A percentile compares a stretch with the other conserved stretches of the same genome.
phyloP scores from a whole-genome alignment of 805 yeast species.

The Sporopachydermia lactativora region DNA sequence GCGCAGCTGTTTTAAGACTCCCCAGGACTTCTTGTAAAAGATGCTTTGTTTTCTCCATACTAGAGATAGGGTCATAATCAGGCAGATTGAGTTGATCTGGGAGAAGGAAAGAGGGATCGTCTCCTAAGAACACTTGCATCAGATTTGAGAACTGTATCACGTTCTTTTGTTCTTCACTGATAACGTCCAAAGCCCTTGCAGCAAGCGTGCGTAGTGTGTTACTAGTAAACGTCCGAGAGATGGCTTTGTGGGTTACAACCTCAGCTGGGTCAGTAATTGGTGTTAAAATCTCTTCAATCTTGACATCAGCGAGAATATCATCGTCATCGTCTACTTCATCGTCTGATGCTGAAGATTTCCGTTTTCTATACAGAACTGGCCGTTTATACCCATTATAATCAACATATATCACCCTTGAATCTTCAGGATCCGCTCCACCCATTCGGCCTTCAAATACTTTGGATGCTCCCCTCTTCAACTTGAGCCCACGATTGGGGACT shows the following conservation, averaged over 20 bases:
- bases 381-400: slow-evolving; percentile 14
- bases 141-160: slow-evolving; percentile 59
- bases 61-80: slow-evolving; percentile 41
- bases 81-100: slow-evolving; percentile 56
- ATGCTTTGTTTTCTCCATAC: slow-evolving; percentile 16
- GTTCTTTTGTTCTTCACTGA: slow-evolving; percentile 69
- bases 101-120: slow-evolving; percentile 55
- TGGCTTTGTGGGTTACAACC: slow-evolving; percentile 52
- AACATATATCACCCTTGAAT: slow-evolving; percentile 14
- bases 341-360: slow-evolving; percentile 2
- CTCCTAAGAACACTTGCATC: slow-evolving; percentile 74
- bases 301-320: slow-evolving; percentile 5
- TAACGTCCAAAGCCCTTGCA: slow-evolving; percentile 55
- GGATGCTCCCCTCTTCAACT: slow-evolving; percentile 36
- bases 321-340: slow-evolving; percentile 11
- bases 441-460: slow-evolving; percentile 31
- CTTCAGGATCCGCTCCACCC: slow-evolving; percentile 13
- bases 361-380: slow-evolving; percentile 13
- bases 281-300: slow-evolving; percentile 34
- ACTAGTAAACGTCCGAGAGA: slow-evolving; percentile 50
- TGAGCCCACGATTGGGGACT: slow-evolving; percentile 41
- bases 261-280: slow-evolving; percentile 79
- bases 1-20: slow-evolving; percentile 7
- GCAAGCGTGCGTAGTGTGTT: slow-evolving; percentile 48
- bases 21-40: slow-evolving; percentile 15